Evolutionary conservation across 2,329 filamentous ascomycete species (phyloP).

Genomic region (Pestalotiopsis sp.): DNA sequence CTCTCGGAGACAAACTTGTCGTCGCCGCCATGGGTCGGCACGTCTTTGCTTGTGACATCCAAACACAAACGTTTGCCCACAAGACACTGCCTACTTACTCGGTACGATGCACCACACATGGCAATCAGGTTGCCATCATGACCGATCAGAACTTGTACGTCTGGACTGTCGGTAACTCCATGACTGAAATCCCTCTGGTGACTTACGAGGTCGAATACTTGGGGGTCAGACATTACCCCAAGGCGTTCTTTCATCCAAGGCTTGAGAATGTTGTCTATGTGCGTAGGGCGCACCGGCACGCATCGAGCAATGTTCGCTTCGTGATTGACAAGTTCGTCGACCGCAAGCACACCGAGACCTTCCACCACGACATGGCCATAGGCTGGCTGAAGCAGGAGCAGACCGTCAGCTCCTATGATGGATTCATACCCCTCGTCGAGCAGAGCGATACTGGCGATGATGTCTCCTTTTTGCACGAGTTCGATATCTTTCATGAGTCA

Average conservation of each 20-base stretch:
- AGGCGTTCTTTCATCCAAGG: constrained; percentile 3
- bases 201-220: not conserved
- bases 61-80: not conserved
- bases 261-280: constrained; percentile 2
- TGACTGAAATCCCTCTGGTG: not conserved
- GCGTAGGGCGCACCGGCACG: not conserved
- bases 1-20: constrained; percentile 8
- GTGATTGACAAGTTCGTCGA: not conserved
- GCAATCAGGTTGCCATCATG: not conserved
- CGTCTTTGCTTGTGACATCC: constrained; percentile 7
- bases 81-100: not conserved
- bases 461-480: not conserved
- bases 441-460: not conserved
- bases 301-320: not conserved
- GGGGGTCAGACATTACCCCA: not conserved
- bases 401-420: not conserved
- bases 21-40: constrained; percentile 7
- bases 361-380: not conserved
- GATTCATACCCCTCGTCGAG: not conserved
- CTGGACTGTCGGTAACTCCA: not conserved
- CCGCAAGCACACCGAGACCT: not conserved
- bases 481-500: constrained; percentile 1
- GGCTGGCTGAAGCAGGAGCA: not conserved
- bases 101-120: not conserved
- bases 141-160: not conserved